These are phyloP conservation scores for Sclerotinia sclerotiorum DNA, from an alignment of 2,329 filamentous ascomycete species.

Conservation along the genomic window DNA sequence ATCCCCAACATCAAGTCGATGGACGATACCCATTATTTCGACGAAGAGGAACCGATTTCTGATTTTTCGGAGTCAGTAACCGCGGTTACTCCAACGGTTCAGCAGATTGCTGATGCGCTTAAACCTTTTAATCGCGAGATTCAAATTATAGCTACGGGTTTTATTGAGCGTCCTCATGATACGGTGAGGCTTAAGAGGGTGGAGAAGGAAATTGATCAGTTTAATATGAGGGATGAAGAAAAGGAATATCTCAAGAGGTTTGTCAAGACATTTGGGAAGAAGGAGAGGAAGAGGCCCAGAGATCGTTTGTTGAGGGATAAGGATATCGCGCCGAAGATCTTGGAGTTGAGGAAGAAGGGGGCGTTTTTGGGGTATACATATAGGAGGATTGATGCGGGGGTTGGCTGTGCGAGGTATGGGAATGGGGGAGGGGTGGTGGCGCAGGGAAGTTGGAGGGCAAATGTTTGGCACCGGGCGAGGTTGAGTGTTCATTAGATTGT, in stretches of 20 bases:
- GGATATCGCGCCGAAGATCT: conserved; percentile 61
- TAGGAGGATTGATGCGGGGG: conserved; percentile 49
- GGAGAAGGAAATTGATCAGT: conserved; percentile 41
- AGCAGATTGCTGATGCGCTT: conserved; percentile 39
- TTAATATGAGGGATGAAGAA: conserved; percentile 38
- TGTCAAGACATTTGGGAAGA: conserved; percentile 43
- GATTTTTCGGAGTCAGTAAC: conserved; percentile 54
- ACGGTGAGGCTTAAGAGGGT: conserved; percentile 36
- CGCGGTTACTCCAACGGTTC: conserved; percentile 26
- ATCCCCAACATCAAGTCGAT: conserved; percentile 67
- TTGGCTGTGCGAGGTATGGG: conserved; percentile 23
- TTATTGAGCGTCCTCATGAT: conserved; percentile 40
- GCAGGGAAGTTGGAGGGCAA: conserved; percentile 28
- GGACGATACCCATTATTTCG: conserved; percentile 87
- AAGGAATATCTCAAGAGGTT: conserved; percentile 41
- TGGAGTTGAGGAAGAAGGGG: conserved; percentile 76
- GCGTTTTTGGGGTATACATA: conserved; percentile 93
- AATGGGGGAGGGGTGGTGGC: conserved; percentile 22
- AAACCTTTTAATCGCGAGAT: conserved; percentile 40
- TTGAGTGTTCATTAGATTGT: conserved; percentile 33
- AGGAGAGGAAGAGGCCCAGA: conserved; percentile 75
- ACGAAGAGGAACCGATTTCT: conserved; percentile 73
- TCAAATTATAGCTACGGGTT: conserved; percentile 37
- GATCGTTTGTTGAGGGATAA: conserved; percentile 81
- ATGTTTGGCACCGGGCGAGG: conserved; percentile 37